Evolutionary conservation across 306 rosid species (phyloP).

Genomic region (Urtica urens): DNA sequence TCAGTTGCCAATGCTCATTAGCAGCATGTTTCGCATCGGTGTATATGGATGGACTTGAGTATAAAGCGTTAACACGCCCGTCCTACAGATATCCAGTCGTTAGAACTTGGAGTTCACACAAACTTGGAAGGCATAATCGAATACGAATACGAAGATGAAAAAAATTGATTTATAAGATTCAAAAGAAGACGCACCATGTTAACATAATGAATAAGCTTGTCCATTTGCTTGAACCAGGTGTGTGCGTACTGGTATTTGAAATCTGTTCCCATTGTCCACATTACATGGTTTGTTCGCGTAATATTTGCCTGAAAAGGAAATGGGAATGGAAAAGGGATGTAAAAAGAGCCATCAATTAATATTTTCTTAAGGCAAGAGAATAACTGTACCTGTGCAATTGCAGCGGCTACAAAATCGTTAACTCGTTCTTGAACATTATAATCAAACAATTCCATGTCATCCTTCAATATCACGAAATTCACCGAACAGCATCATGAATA

Average conservation of each 20-base stretch:
- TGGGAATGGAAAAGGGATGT: not conserved
- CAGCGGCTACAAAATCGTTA: slow-evolving; percentile 44
- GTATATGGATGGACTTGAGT: slow-evolving; percentile 82
- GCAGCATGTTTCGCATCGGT: slow-evolving; percentile 87
- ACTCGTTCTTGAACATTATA: slow-evolving; percentile 49
- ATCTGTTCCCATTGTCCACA: slow-evolving; percentile 99
- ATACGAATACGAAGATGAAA: slow-evolving; percentile 9
- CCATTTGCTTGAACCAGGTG: slow-evolving; percentile 85
- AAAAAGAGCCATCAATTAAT: not conserved
- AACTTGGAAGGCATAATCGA: not conserved
- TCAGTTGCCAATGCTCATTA: slow-evolving; percentile 76
- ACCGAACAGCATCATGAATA: too few species aligned
- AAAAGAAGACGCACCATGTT: slow-evolving; percentile 40
- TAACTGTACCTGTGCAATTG: slow-evolving; percentile 35
- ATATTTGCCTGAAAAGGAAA: slow-evolving; percentile 69
- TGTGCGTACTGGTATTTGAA: slow-evolving; percentile 86
- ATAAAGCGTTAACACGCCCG: slow-evolving; percentile 80
- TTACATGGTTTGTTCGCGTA: slow-evolving; percentile 84
- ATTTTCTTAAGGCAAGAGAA: too few species aligned
- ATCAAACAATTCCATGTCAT: slow-evolving; percentile 33
- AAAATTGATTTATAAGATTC: not conserved
- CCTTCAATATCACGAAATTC: slow-evolving; percentile 26
- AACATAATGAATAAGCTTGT: slow-evolving; percentile 89
- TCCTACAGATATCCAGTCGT: slow-evolving; percentile 41
- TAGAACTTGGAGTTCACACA: not conserved